Base-by-base conservation (phyloP, 2,329 filamentous ascomycete genomes). In the Alternaria hordeiaustralica region DNA sequence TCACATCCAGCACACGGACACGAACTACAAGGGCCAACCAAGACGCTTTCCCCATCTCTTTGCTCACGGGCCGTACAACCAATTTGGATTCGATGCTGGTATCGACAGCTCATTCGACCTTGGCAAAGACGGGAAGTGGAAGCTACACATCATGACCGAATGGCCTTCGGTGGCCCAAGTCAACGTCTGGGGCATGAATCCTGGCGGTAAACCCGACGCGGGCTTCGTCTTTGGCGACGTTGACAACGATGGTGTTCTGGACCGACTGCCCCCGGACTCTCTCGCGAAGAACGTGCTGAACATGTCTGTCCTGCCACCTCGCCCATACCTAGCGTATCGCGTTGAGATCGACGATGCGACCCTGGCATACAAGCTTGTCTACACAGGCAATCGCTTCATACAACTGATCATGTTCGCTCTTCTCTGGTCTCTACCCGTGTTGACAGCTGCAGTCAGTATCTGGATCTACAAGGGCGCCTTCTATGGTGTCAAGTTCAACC, bases 31-130 rank as follows among this genome's bases (percentile, higher is more conserved):
- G 45, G 69, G 75, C 7, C 74, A 33, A 11, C 49, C 78, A 6
- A 78, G 88, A 55, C 83, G 86, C 28, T 89, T 87, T 71, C 89
- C 89, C 6, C 88, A 90, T 73, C 77, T 90, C 11, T 89, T 83
- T 46, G 44, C 44, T 3, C 44, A 46, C 4, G 44, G 44, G 8
- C 44, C 21, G 10, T 46, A 46, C 44, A 46, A 46, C 2, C 44
- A 46, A 3, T 46, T 46, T n/a, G 44, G 44, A 0, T 46, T 46
- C 13, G 44, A 46, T 46, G 20, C 20, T 1, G 44, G 44, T 25
- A 46, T 46, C 10, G 21, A 46, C 4, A 25, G 44, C 44, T 21
- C 44, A 10, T 46, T 46, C 44, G 44, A 25, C 13, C 20, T 46
- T 0, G 21, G 13, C 20, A 46, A 25, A 12, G 44, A 46, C 3